Conservation (phyloP, 1,284 basidiomycete species). For the Cutaneotrichosporon mucoides region DNA sequence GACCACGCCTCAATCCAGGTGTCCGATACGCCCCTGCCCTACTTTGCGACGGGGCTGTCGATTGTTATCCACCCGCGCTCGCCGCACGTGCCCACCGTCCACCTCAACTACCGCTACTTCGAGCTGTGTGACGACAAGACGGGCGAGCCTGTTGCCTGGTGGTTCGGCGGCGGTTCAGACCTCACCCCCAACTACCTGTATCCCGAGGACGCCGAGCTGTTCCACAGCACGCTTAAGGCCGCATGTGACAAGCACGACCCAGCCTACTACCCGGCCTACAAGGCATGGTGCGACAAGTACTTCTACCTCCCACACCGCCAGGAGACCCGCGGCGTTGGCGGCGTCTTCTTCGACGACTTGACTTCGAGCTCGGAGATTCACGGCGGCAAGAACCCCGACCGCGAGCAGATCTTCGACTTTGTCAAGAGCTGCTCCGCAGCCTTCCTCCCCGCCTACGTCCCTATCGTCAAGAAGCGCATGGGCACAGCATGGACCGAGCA, state of each 20-base stretch:
- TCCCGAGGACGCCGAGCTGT: constrained; percentile 79
- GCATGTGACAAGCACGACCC: constrained; percentile 72
- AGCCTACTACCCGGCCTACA: constrained; percentile 74
- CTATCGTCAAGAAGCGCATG: constrained; percentile 64
- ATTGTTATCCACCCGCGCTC: constrained; percentile 92
- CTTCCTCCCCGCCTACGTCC: constrained; percentile 84
- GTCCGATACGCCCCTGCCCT: constrained; percentile 68
- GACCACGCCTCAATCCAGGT: constrained; percentile 69
- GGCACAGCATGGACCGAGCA: constrained; percentile 59
- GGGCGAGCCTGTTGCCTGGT: constrained; percentile 73
- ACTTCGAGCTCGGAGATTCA: constrained; percentile 42
- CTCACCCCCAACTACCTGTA: constrained; percentile 92
- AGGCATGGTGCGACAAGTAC: constrained; percentile 97
- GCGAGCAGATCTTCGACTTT: constrained; percentile 66
- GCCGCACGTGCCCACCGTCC: constrained; percentile 86
- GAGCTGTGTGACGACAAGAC: constrained; percentile 66
- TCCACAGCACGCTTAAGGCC: constrained; percentile 73
- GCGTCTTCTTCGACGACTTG: constrained; percentile 95
- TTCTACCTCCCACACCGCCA: constrained; percentile 90
- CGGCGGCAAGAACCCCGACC: constrained; percentile 39
- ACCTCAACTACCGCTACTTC: constrained; percentile 98
- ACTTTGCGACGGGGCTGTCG: constrained; percentile 88
- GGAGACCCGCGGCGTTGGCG: constrained; percentile 86
- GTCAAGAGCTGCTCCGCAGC: constrained; percentile 66
- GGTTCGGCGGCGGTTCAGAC: constrained; percentile 98